phyloP scores from a whole-genome alignment of 2,329 filamentous ascomycete genomes.

The Talaromyces sp. region DNA sequence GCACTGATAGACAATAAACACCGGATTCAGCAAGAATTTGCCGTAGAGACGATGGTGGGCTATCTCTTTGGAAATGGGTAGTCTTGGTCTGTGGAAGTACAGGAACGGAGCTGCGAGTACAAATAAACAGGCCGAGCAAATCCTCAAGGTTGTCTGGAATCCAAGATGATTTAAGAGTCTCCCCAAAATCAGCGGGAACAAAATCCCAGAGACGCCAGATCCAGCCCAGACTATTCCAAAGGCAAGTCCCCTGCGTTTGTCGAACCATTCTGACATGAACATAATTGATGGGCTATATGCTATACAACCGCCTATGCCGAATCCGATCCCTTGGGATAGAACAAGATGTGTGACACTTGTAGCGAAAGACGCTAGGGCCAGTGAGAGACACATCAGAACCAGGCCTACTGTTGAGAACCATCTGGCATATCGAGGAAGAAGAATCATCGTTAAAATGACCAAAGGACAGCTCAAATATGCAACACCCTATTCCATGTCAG shows the following conservation, averaged over 20 bases:
- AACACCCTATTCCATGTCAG: constrained; percentile 19
- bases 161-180: constrained; percentile 47
- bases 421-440: constrained; percentile 21
- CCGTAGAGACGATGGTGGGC: constrained; percentile 44
- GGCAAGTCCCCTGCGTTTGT: constrained; percentile 48
- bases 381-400: constrained; percentile 26
- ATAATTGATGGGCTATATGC: constrained; percentile 52
- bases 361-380: constrained; percentile 30
- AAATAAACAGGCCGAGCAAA: constrained; percentile 42
- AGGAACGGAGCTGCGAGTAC: constrained; percentile 28
- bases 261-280: constrained; percentile 56
- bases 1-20: constrained; percentile 52
- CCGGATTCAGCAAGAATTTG: constrained; percentile 38
- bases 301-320: constrained; percentile 52
- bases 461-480: constrained; percentile 29
- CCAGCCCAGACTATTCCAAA: constrained; percentile 50
- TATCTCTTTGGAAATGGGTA: constrained; percentile 35
- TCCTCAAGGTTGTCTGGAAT: constrained; percentile 48
- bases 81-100: constrained; percentile 46
- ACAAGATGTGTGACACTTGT: constrained; percentile 27
- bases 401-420: constrained; percentile 27
- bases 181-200: constrained; percentile 50
- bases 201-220: constrained; percentile 44
- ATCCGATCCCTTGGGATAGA: constrained; percentile 33
- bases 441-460: constrained; percentile 22